Conservation (phyloP, 805 yeast species). For the Maudiozyma barnettii region DNA sequence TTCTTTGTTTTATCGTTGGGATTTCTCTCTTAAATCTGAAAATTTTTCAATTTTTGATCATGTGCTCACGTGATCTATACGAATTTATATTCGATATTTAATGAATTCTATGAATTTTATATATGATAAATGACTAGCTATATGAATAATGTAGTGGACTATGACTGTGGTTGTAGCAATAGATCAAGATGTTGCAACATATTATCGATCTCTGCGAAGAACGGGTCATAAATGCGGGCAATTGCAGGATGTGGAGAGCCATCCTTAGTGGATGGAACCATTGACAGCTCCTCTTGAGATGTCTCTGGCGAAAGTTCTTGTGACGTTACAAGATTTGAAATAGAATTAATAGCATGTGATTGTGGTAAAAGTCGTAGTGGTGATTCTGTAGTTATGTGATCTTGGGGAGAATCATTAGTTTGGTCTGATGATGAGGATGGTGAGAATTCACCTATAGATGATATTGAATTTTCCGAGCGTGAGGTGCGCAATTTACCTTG, state of each 20-base stretch:
- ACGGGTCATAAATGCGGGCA: slow-evolving; percentile 47
- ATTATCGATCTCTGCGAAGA: slow-evolving; percentile 39
- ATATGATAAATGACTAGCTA: too few species aligned
- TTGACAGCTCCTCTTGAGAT: background rate
- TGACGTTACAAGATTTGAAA: slow-evolving; percentile 3
- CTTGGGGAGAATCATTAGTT: slow-evolving; percentile 32
- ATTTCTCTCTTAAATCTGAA: background rate
- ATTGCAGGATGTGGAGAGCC: slow-evolving; percentile 35
- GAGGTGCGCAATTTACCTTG: slow-evolving; percentile 19
- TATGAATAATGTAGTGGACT: background rate
- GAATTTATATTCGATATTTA: too few species aligned
- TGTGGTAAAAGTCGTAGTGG: background rate
- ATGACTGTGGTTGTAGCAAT: slow-evolving; percentile 1
- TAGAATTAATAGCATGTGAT: background rate
- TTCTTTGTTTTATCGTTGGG: background rate
- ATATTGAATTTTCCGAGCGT: slow-evolving; percentile 30
- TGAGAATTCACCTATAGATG: slow-evolving; percentile 38
- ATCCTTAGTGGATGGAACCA: background rate
- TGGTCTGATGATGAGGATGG: slow-evolving; percentile 39
- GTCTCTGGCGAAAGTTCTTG: slow-evolving; percentile 7
- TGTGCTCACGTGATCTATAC: too few species aligned
- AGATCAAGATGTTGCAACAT: slow-evolving; percentile 23
- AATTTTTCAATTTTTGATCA: background rate
- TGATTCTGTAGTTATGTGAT: background rate
- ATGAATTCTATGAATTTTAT: too few species aligned